Conservation (phyloP, 345 rosid genomes). For the Salix exigua region DNA sequence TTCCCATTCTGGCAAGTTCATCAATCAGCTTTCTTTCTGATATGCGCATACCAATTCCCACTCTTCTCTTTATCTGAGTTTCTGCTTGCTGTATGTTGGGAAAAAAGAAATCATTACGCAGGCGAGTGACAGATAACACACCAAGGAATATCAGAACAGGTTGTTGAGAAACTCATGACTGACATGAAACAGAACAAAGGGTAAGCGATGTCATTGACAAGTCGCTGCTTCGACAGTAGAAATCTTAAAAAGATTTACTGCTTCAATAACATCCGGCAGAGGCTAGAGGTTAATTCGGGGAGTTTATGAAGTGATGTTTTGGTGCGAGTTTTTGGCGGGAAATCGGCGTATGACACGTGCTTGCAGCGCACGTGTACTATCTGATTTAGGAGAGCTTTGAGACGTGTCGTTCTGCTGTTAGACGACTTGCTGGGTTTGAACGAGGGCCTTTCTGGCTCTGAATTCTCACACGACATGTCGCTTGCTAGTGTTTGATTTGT, state of each 20-base stretch:
- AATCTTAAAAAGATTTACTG: constrained; percentile 78
- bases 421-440: too few relatives aligned
- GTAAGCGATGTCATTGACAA: constrained; percentile 1
- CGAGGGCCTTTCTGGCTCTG: too few relatives aligned
- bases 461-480: too few relatives aligned
- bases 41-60: constrained; percentile 82
- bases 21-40: constrained; percentile 87
- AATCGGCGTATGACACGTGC: background rate
- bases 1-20: constrained; percentile 79
- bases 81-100: constrained; percentile 68
- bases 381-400: too few relatives aligned
- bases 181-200: background rate
- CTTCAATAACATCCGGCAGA: constrained; percentile 64
- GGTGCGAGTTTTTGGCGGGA: constrained; percentile 19
- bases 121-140: background rate
- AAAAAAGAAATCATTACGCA: background rate
- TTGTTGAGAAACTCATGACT: background rate
- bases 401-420: too few relatives aligned
- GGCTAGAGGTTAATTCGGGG: background rate
- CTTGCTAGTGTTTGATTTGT: too few relatives aligned
- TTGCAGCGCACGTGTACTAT: background rate
- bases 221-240: constrained; percentile 99
- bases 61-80: constrained; percentile 80
- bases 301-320: background rate
- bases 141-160: background rate